A percentile compares a stretch with the other conserved stretches of the same genome.
Conservation (phyloP, 2,329 filamentous ascomycete species). For the Cryoendolithus antarcticus region DNA sequence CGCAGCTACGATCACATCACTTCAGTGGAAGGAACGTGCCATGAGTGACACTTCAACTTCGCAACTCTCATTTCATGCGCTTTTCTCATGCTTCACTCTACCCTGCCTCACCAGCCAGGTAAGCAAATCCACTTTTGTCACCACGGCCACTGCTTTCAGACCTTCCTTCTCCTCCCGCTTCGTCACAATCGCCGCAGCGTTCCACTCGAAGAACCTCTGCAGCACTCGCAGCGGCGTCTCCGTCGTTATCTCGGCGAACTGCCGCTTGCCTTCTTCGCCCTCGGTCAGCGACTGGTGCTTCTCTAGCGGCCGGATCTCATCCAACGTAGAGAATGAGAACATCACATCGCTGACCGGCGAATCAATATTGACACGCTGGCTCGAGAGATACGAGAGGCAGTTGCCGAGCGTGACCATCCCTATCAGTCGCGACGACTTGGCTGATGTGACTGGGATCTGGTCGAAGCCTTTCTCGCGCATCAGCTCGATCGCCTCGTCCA, state of each 20-base stretch:
- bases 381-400: slow-evolving; percentile 78
- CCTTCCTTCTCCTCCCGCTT: slow-evolving; percentile 45
- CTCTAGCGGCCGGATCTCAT: slow-evolving; percentile 80
- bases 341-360: slow-evolving; percentile 77
- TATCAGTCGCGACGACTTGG: slow-evolving; percentile 56
- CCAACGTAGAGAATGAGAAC: slow-evolving; percentile 85
- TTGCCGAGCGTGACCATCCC: slow-evolving; percentile 93
- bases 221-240: slow-evolving; percentile 75
- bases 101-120: slow-evolving; percentile 74
- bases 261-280: slow-evolving; percentile 36
- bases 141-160: slow-evolving; percentile 72
- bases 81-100: slow-evolving; percentile 5
- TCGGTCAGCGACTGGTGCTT: slow-evolving; percentile 43
- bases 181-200: slow-evolving; percentile 88
- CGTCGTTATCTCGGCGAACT: slow-evolving; percentile 88
- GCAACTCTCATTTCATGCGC: not conserved
- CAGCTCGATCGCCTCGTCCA: slow-evolving; percentile 83
- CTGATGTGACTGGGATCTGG: slow-evolving; percentile 78
- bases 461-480: slow-evolving; percentile 99
- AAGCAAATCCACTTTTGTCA: slow-evolving; percentile 91
- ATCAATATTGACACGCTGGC: slow-evolving; percentile 61
- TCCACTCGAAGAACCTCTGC: slow-evolving; percentile 95
- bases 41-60: not conserved
- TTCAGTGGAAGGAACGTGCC: too few relatives aligned
- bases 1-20: too few relatives aligned